phyloP scores from a whole-genome alignment of 2,329 filamentous ascomycete species.

The Alternaria conjuncta region DNA sequence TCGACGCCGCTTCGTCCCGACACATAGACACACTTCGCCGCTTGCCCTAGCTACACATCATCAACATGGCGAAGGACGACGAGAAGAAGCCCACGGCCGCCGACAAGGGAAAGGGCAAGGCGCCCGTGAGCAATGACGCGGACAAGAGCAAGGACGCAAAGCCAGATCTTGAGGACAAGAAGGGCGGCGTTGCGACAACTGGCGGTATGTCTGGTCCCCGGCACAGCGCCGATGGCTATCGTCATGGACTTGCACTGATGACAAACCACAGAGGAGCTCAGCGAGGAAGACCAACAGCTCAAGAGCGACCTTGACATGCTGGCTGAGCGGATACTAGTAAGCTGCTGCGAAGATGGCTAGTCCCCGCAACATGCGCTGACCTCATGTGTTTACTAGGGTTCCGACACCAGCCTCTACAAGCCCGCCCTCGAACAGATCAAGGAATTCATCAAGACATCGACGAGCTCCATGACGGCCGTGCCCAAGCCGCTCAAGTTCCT shows the following conservation, averaged over 20 bases:
- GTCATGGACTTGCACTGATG: conserved; percentile 30
- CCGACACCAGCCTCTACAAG: conserved; percentile 86
- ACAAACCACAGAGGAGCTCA: conserved; percentile 79
- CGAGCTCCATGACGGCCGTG: conserved; percentile 98
- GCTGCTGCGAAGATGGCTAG: conserved; percentile 11
- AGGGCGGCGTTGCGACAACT: conserved; percentile 71
- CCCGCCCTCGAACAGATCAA: conserved; percentile 95
- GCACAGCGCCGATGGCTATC: conserved; percentile 15
- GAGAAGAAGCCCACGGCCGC: conserved; percentile 80
- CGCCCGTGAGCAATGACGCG: conserved; percentile 68
- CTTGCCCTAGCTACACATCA: conserved; percentile 42
- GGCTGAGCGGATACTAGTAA: conserved; percentile 88
- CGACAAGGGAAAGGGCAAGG: conserved; percentile 98
- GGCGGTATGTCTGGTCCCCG: conserved; percentile 53
- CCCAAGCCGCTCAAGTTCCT: conserved; percentile 98
- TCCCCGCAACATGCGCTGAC: conserved; percentile 33
- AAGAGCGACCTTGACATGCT: conserved; percentile 99
- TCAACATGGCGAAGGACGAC: conserved; percentile 88
- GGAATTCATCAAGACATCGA: conserved; percentile 97
- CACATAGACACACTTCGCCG: conserved; percentile 37
- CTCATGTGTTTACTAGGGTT: conserved; percentile 65
- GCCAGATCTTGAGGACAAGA: conserved; percentile 79
- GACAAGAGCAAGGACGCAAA: conserved; percentile 64
- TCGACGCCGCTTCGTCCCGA: conserved; percentile 19
- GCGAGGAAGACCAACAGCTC: conserved; percentile 96